A percentile compares a stretch with the other conserved stretches of the same genome.
Conservation (phyloP, 768 basidiomycete species). For the Xerocomellus amylosporus region DNA sequence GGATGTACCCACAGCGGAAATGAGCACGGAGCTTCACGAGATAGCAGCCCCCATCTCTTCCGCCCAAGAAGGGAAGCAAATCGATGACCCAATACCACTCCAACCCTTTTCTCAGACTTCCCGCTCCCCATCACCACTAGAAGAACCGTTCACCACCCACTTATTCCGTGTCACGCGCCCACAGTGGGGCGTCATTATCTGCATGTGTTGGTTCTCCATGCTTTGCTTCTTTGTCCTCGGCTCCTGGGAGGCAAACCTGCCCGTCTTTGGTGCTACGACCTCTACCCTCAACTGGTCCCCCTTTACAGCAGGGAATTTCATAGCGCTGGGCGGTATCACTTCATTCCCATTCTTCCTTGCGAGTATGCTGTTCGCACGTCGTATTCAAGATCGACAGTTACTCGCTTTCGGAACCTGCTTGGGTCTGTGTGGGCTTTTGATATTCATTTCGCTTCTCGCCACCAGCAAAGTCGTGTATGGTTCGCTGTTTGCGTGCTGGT, state of each 20-base stretch:
- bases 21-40: constrained; percentile 9
- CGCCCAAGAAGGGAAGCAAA: constrained; percentile 3
- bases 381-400: constrained; percentile 58
- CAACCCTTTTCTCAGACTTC: not conserved
- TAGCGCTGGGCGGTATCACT: constrained; percentile 60
- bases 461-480: constrained; percentile 44
- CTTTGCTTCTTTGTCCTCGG: constrained; percentile 69
- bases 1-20: constrained; percentile 33
- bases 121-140: not conserved
- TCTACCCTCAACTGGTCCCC: constrained; percentile 53
- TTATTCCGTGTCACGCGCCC: constrained; percentile 19
- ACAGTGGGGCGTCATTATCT: constrained; percentile 54
- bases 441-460: constrained; percentile 47
- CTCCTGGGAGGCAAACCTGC: constrained; percentile 67
- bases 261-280: constrained; percentile 49
- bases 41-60: not conserved
- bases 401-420: constrained; percentile 51
- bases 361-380: constrained; percentile 55
- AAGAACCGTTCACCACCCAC: constrained; percentile 8
- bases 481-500: constrained; percentile 43
- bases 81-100: not conserved
- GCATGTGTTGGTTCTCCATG: constrained; percentile 73
- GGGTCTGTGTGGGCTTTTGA: constrained; percentile 51
- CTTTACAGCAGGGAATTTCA: constrained; percentile 65
- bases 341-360: constrained; percentile 65